phyloP scores from a whole-genome alignment of 306 rosid species.

The Geum urbanum region DNA sequence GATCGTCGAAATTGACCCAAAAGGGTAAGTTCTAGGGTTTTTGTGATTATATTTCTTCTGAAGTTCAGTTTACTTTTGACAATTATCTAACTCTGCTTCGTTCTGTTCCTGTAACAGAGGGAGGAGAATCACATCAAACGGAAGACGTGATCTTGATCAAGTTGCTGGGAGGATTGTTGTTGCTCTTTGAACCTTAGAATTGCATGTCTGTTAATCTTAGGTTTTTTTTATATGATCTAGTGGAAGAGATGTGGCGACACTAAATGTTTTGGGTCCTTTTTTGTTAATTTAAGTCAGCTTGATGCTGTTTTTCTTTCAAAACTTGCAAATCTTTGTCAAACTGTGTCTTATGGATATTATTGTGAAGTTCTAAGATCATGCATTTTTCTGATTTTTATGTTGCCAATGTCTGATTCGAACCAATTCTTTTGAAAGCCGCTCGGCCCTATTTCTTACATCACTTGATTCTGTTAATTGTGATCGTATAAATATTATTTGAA shows the following conservation, averaged over 20 bases:
- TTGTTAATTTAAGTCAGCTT: conserved; percentile 10
- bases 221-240: conserved; percentile 12
- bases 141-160: conserved; percentile 59
- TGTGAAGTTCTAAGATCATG: neutral
- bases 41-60: neutral
- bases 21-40: conserved; percentile 36
- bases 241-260: conserved; percentile 10
- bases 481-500: too few species aligned
- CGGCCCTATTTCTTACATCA: too few species aligned
- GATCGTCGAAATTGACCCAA: conserved; percentile 38
- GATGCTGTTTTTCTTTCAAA: neutral
- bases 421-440: too few species aligned
- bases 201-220: conserved; percentile 11
- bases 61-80: neutral
- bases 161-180: conserved; percentile 60
- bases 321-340: neutral
- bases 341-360: neutral
- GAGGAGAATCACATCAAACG: conserved; percentile 49
- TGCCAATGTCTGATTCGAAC: too few species aligned
- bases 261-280: conserved; percentile 2
- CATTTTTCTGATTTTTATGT: neutral
- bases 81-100: neutral
- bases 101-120: conserved; percentile 33
- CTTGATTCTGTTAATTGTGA: too few species aligned
- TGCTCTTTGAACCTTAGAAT: conserved; percentile 33